Evolutionary conservation across 495 filamentous ascomycete species (phyloP), one percentile per base, ranked within the genome.

Genomic region (Penicillium paxilli): DNA sequence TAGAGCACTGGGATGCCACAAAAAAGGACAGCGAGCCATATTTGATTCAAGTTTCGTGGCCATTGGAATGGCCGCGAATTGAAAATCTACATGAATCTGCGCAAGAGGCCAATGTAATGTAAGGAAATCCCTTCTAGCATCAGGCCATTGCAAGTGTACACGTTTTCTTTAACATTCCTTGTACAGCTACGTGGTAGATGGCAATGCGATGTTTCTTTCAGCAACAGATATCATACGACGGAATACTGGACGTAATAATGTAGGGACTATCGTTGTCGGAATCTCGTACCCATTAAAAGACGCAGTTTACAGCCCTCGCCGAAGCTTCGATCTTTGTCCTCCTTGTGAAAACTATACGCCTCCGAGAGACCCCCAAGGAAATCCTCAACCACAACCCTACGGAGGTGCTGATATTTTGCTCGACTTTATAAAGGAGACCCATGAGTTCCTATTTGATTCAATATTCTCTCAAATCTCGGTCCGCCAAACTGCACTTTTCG

Each of bases 1-100:
- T 56, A 17, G 51, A 52, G 23, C 46, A 47, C 6, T 66, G 63
- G 63, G 30, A 38, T 9, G 44, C 59, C 4, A 22, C 51, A 10
- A 54, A 40, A 11, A 30, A 41, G 11, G 21, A 50, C 4, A 17
- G 56, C 1, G 40, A 57, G 22, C n/a, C 40, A 9, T 58, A 62
- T 53, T 47, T 52, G 16, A 59, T 66, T 17, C 55, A 62, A 23
- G 51, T 62, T 23, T 59, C 59, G 0, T 66, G 63, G 63, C 63
- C 63, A 22, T 44, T 66, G 12, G 42, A 17, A 21, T 66, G 59
- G 63, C 23, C 46, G 26, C 24, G 24, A 8, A 26, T 21, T 2
- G 32, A 52, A 45, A 24, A 44, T 3, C n/a, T 12, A 12, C 25
- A 16, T 38, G 35, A 38, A 16, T 26, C 26, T 12, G 48, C 32